Evolutionary conservation across 2,329 filamentous ascomycete genomes (phyloP), one percentile per base, ranked within the genome.

Genomic region (Verticillium dahliae): DNA sequence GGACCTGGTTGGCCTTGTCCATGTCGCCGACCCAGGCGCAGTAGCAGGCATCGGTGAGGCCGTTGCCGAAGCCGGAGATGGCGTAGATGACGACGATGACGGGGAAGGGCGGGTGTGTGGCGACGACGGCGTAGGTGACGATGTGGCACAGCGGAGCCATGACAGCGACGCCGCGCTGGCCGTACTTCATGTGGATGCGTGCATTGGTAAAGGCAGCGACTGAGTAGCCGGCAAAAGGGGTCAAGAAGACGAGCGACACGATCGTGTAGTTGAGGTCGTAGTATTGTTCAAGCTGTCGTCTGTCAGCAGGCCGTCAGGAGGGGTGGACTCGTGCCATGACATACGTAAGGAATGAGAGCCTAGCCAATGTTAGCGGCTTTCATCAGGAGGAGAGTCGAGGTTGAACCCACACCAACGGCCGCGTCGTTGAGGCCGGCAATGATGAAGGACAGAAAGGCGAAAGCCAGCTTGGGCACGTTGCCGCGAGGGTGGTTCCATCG

Each of bases 21-120:
- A 91, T 89, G 56, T 81, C 83, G 0, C 88, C 89, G 6, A 80
- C 71, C 78, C 79, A 81, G 0, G 79, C 77, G 63, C 77, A 79
- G 68, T 80, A 83, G 14, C 74, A 80, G 0, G 77, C 80, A 61
- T 83, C 87, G 0, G 81, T 79, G 0, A 90, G 70, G 0, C 88
- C 88, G 65, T 89, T 90, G 0, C 87, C 88, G 52, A 90, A 85
- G 0, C 88, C 88, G 6, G 85, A 83, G 13, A 90, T 71, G 54
- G 84, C 81, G 68, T 87, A 88, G 55, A 83, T 79, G 3, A 89
- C 72, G 2, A 89, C 82, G 0, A 90, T 75, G 0, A 85, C 85
- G 0, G 86, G 85, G 63, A 85, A 90, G 0, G 86, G 86, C 54
- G 54, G 54, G 54, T 33, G 27, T 13, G 54, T 18, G 2, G 82